phyloP scores from a whole-genome alignment of 768 basidiomycete species.

The Lactarius deliciosus region DNA sequence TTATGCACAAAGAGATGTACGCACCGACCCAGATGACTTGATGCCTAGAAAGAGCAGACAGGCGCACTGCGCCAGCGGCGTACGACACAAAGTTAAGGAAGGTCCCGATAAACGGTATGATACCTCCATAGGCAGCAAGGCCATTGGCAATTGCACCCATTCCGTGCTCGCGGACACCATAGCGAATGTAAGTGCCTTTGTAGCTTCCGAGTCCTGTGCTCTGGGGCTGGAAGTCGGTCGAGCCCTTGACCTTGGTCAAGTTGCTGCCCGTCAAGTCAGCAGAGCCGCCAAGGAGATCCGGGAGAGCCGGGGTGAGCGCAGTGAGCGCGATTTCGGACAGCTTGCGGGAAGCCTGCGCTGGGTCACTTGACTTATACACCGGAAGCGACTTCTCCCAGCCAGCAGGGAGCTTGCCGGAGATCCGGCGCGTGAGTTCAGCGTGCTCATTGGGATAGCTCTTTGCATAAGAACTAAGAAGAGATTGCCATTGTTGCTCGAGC shows the following conservation, averaged over 20 bases:
- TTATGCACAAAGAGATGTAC: conserved; percentile 35
- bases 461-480: conserved; percentile 64
- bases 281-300: conserved; percentile 86
- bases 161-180: conserved; percentile 95
- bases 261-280: conserved; percentile 93
- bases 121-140: conserved; percentile 83
- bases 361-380: conserved; percentile 77
- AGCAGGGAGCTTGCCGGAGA: conserved; percentile 76
- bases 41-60: conserved; percentile 86
- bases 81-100: conserved; percentile 97
- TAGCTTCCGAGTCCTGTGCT: conserved; percentile 82
- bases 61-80: conserved; percentile 87
- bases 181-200: conserved; percentile 88
- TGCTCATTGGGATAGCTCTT: conserved; percentile 82
- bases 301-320: conserved; percentile 68
- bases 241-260: conserved; percentile 80
- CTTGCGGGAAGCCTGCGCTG: conserved; percentile 90
- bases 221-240: conserved; percentile 90
- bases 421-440: conserved; percentile 82
- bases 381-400: conserved; percentile 88
- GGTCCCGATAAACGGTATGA: conserved; percentile 88
- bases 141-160: conserved; percentile 98
- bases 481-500: conserved; percentile 72
- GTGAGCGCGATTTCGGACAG: conserved; percentile 87
- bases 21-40: conserved; percentile 92